Percentiles rank a stretch among this genome's conserved stretches.
Evolutionary conservation across 2,329 filamentous ascomycete species (phyloP).

Genomic region (Paecilomyces sp.): DNA sequence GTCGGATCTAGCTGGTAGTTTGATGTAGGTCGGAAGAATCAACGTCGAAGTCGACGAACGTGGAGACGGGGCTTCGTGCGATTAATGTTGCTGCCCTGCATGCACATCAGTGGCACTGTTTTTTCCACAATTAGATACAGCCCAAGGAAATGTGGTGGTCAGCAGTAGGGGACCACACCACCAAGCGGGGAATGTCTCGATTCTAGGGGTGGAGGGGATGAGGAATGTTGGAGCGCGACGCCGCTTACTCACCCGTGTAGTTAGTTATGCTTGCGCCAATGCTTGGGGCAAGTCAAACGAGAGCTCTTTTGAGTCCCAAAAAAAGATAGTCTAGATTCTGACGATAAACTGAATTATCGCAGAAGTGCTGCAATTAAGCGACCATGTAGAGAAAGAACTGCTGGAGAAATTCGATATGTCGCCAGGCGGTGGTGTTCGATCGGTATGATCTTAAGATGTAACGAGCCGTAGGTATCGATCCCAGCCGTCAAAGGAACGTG

Average conservation of each 20-base stretch:
- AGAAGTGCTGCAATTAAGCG: not conserved
- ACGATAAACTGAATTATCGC: not conserved
- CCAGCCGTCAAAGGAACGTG: not conserved
- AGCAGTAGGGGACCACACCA: not conserved
- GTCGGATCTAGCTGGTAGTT: not conserved
- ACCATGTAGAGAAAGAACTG: not conserved
- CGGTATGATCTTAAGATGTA: not conserved
- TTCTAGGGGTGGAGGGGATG: constrained; percentile 11
- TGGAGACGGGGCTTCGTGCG: not conserved
- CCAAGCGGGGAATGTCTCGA: constrained; percentile 18
- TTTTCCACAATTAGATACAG: constrained; percentile 3
- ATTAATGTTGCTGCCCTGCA: not conserved
- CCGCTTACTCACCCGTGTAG: not conserved
- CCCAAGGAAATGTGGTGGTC: constrained; percentile 2
- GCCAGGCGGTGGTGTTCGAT: not conserved
- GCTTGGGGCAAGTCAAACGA: not conserved
- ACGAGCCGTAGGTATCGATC: not conserved
- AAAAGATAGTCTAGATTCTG: not conserved
- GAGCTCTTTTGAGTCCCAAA: not conserved
- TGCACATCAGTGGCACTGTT: not conserved
- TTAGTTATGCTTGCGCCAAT: not conserved
- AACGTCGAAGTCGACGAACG: not conserved
- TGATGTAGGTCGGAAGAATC: not conserved
- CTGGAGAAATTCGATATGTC: not conserved
- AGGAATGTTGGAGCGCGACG: constrained; percentile 7